Base-by-base conservation (phyloP, 2,329 filamentous ascomycete species). In the Colletotrichum scovillei region DNA sequence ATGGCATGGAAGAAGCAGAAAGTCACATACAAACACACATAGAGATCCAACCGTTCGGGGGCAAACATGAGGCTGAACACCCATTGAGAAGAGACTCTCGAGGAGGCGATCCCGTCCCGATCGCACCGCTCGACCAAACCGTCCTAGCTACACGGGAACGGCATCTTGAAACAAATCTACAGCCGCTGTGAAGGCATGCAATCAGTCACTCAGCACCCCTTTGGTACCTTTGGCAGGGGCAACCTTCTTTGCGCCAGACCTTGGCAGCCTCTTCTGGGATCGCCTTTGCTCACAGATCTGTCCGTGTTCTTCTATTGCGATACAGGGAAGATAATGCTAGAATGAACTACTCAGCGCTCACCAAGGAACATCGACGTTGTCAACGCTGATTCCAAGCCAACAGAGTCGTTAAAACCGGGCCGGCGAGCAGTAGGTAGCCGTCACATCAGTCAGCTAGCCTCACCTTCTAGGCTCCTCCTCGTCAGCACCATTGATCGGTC, bases 111-210 rank as follows among this genome's bases (percentile, higher is more conserved):
- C 42, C 66, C 52, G 55, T 72, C 59, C 59, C 52, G 59, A 72
- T 64, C 66, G n/a, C 26, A 42, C 69, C 52, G 38, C 66, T 64
- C 59, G 59, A 59, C 60, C 53, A 60, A 38, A 24, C 30, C 42
- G 59, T 69, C 59, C 59, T 64, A 69, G 66, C 70, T 53, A 69
- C 60, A 64, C 55, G 35, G 70, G 55, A 60, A 65, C 57, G 26
- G 42, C 26, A 70, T 26, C 55, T 57, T 65, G 71, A 70, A 70
- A 73, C 67, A 73, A 73, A 60, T 73, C 49, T 63, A 69, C 53
- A 53, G 66, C 66, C 53, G 59, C 53, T 64, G 53, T 30, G 38
- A 8, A 69, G 32, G 42, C 32, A 69, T 24, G 9, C 22, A 49
- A n/a, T 62, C 69, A 57, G 22, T 60, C 66, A 60, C 22, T 59